Percentiles rank a stretch among this genome's conserved stretches.
Conservation (phyloP, 768 basidiomycete genomes). For the Clitopilus hobsonii region DNA sequence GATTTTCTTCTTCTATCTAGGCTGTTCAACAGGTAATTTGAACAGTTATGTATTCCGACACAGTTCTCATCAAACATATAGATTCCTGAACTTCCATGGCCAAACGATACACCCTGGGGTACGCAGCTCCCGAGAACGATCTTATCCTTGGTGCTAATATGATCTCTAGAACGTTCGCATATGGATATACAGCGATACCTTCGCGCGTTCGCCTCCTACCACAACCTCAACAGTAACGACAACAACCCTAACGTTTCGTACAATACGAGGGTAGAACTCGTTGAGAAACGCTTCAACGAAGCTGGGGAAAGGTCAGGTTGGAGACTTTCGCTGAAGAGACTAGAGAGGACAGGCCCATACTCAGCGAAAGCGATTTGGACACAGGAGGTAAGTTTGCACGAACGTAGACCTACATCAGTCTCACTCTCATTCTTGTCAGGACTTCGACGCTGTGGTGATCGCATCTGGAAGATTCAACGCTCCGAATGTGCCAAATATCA, state of each 20-base stretch:
- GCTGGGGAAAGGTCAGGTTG: slow-evolving; percentile 27
- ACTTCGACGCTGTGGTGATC: slow-evolving; percentile 30
- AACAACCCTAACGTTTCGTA: slow-evolving; percentile 31
- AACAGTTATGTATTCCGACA: too few species aligned
- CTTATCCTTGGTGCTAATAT: background rate
- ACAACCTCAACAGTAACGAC: slow-evolving; percentile 38
- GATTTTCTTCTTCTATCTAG: slow-evolving; percentile 3
- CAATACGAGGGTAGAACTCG: slow-evolving; percentile 43
- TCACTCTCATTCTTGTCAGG: slow-evolving; percentile 10
- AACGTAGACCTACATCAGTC: background rate
- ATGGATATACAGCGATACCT: slow-evolving; percentile 30
- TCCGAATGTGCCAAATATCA: slow-evolving; percentile 25
- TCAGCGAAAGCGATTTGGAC: slow-evolving; percentile 29
- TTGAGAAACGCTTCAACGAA: slow-evolving; percentile 31
- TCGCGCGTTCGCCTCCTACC: slow-evolving; percentile 35
- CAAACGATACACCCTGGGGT: slow-evolving; percentile 29
- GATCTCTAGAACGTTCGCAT: slow-evolving; percentile 25
- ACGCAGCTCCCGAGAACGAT: slow-evolving; percentile 4
- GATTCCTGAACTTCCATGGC: slow-evolving; percentile 22
- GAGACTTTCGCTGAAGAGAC: slow-evolving; percentile 27
- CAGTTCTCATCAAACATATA: background rate
- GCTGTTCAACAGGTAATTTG: slow-evolving; percentile 20
- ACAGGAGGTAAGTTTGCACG: slow-evolving; percentile 24
- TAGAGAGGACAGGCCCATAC: slow-evolving; percentile 13
- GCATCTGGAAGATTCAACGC: slow-evolving; percentile 30